These are phyloP conservation scores for Lasiodiplodia sp. DNA, from an alignment of 2,329 filamentous ascomycete species.

Conservation along the genomic window DNA sequence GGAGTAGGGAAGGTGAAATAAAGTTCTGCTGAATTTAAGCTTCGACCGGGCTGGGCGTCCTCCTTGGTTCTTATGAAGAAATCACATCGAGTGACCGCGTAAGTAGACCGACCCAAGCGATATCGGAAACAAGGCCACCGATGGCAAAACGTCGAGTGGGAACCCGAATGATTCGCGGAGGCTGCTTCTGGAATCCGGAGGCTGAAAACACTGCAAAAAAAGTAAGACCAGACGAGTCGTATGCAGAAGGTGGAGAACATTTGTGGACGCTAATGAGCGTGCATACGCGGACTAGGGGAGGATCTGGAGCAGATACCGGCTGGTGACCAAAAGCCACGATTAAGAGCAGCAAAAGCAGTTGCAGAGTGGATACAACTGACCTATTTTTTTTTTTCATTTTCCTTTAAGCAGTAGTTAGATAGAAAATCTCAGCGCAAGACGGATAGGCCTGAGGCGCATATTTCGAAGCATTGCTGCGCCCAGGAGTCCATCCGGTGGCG, in stretches of 20 bases:
- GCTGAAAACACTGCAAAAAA: not conserved
- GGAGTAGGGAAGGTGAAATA: not conserved
- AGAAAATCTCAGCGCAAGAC: not conserved
- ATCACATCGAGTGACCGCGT: not conserved
- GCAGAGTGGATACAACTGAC: not conserved
- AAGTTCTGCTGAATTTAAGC: not conserved
- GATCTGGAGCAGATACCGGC: not conserved
- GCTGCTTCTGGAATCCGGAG: not conserved
- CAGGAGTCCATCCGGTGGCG: not conserved
- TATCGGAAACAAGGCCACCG: slow-evolving; percentile 26
- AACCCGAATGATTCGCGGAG: not conserved
- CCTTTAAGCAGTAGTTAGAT: not conserved
- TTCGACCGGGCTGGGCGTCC: not conserved
- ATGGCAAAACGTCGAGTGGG: slow-evolving; percentile 6
- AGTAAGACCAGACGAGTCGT: slow-evolving; percentile 3
- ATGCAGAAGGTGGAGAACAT: not conserved
- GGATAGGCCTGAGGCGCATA: not conserved
- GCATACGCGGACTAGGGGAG: not conserved
- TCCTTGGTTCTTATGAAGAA: slow-evolving; percentile 13
- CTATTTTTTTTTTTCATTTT: not conserved
- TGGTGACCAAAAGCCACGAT: not conserved
- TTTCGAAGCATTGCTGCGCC: not conserved
- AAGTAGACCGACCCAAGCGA: slow-evolving; percentile 4
- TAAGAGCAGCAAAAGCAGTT: not conserved
- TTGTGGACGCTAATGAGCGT: not conserved